Conservation (phyloP, 306 rosid genomes). For the Hylodesmum podocarpum region DNA sequence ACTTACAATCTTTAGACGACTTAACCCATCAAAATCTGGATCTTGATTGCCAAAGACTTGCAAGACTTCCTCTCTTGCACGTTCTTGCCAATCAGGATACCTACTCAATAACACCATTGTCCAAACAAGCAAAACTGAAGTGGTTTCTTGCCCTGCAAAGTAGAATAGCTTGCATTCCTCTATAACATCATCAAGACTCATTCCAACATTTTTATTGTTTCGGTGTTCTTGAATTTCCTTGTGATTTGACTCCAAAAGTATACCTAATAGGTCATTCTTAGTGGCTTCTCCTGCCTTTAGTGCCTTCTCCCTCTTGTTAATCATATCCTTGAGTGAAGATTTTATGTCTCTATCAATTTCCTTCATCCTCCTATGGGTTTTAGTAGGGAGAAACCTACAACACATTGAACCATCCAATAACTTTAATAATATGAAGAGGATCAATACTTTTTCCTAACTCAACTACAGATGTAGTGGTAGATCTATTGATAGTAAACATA, state of each 20-base stretch:
- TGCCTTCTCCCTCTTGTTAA: constrained; percentile 41
- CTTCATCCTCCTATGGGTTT: constrained; percentile 34
- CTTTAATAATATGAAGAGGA: neutral
- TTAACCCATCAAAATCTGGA: constrained; percentile 47
- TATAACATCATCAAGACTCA: constrained; percentile 47
- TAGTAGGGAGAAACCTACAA: constrained; percentile 50
- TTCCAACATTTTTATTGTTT: constrained; percentile 34
- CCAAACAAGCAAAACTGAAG: constrained; percentile 53
- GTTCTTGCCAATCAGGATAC: constrained; percentile 47
- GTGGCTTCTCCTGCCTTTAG: constrained; percentile 36
- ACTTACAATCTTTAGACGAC: constrained; percentile 58
- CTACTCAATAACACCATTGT: constrained; percentile 51
- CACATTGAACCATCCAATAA: neutral
- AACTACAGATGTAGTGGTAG: neutral
- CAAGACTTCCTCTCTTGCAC: constrained; percentile 52
- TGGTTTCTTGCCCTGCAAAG: constrained; percentile 67
- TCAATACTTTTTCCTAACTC: neutral
- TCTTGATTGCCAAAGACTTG: constrained; percentile 46
- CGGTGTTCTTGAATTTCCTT: constrained; percentile 43
- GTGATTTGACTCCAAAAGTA: constrained; percentile 50
- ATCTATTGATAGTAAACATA: neutral
- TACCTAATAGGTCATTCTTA: constrained; percentile 30
- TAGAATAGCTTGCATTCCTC: constrained; percentile 57
- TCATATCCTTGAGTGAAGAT: constrained; percentile 35
- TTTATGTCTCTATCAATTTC: constrained; percentile 30